A percentile compares a stretch with the other conserved stretches of the same genome.
Evolutionary conservation across 768 basidiomycete genomes (phyloP).

Genomic region (Lactarius pseudohatsudake): DNA sequence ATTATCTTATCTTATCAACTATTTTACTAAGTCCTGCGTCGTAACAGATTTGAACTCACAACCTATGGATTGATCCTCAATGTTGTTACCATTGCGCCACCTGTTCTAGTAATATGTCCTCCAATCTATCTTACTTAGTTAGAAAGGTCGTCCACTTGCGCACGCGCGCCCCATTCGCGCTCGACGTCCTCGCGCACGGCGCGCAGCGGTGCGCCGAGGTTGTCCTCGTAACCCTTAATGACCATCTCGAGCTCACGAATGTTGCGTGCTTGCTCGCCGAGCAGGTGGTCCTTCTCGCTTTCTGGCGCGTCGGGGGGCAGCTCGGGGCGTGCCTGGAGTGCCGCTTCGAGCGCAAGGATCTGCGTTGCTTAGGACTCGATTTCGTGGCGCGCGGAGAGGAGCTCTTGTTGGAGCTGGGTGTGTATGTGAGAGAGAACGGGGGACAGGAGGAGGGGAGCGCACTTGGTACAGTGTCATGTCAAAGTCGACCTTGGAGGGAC

Average conservation of each 20-base stretch:
- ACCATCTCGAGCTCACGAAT: slow-evolving; percentile 78
- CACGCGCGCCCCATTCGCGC: slow-evolving; percentile 63
- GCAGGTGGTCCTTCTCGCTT: slow-evolving; percentile 70
- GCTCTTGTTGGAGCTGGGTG: slow-evolving; percentile 80
- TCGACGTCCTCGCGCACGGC: slow-evolving; percentile 72
- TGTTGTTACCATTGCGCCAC: too few relatives aligned
- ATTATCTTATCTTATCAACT: too few relatives aligned
- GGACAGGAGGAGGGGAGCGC: slow-evolving; percentile 24
- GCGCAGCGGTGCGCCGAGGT: slow-evolving; percentile 64
- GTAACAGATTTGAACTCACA: too few relatives aligned
- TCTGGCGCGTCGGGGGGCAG: slow-evolving; percentile 65
- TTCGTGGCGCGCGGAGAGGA: slow-evolving; percentile 73
- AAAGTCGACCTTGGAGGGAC: slow-evolving; percentile 87
- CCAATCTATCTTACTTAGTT: too few relatives aligned
- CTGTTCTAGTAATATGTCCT: too few relatives aligned
- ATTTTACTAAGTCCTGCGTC: too few relatives aligned
- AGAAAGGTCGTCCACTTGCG: too few relatives aligned
- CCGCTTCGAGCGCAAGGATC: slow-evolving; percentile 79
- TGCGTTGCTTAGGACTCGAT: slow-evolving; percentile 80
- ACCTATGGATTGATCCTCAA: too few relatives aligned
- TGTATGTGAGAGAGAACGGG: slow-evolving; percentile 1
- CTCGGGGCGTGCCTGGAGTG: slow-evolving; percentile 68
- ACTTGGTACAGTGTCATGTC: slow-evolving; percentile 88
- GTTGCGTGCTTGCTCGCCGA: slow-evolving; percentile 69
- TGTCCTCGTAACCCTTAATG: slow-evolving; percentile 70